phyloP scores from a whole-genome alignment of 2,329 filamentous ascomycete genomes.

The Xylariaceae sp. region DNA sequence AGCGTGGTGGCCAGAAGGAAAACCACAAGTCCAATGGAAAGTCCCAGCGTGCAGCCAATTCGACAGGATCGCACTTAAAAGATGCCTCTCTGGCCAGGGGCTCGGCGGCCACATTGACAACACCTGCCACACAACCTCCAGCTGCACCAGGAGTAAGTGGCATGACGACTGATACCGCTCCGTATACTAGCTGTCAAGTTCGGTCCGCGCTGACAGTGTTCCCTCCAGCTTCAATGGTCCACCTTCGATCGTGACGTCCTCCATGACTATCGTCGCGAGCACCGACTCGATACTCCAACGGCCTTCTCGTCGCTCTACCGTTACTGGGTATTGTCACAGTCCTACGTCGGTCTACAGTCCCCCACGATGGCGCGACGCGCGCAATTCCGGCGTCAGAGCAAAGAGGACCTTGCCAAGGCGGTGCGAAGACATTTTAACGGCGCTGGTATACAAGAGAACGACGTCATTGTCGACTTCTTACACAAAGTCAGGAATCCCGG shows the following conservation, averaged over 20 bases:
- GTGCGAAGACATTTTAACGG: conserved; percentile 82
- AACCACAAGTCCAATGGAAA: conserved; percentile 44
- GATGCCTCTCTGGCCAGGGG: conserved; percentile 38
- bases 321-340: conserved; percentile 55
- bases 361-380: conserved; percentile 69
- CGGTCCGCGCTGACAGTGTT: conserved; percentile 14
- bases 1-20: conserved; percentile 30
- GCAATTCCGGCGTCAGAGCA: conserved; percentile 60
- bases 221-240: conserved; percentile 56
- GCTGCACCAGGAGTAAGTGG: conserved; percentile 27
- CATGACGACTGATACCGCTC: conserved; percentile 2
- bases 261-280: conserved; percentile 69
- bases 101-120: conserved; percentile 17
- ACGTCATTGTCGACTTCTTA: conserved; percentile 74
- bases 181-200: conserved; percentile 7
- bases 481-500: conserved; percentile 63
- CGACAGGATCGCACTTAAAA: conserved; percentile 44
- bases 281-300: conserved; percentile 64
- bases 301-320: conserved; percentile 62
- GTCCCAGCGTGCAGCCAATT: conserved; percentile 51
- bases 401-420: conserved; percentile 64
- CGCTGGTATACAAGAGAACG: conserved; percentile 71
- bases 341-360: conserved; percentile 63
- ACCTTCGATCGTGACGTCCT: conserved; percentile 63
- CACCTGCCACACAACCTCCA: conserved; percentile 23